phyloP scores from a whole-genome alignment of 345 rosid genomes.

The Linum tenue region DNA sequence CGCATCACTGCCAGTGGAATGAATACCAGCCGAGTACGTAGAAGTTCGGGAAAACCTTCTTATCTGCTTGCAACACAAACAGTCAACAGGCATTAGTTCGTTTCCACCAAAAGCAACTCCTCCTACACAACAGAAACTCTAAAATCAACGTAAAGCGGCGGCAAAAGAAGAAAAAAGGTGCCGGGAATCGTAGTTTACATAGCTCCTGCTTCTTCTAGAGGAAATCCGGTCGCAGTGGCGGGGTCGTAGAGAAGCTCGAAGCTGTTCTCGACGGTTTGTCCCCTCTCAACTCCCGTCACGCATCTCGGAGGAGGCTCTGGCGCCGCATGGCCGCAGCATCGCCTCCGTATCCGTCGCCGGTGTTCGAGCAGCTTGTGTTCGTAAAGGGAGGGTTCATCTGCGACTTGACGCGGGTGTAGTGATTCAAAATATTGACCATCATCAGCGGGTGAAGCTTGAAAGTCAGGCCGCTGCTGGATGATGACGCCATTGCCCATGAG shows the following conservation, averaged over 20 bases:
- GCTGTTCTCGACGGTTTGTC: constrained; percentile 92
- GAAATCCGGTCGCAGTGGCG: constrained; percentile 57
- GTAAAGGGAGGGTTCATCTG: constrained; percentile 51
- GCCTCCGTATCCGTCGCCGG: constrained; percentile 28
- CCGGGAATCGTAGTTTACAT: constrained; percentile 35
- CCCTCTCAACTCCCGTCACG: constrained; percentile 83
- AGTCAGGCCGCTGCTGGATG: constrained; percentile 91
- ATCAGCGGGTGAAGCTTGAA: constrained; percentile 95
- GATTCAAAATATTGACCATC: constrained; percentile 86
- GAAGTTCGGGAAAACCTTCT: constrained; percentile 86
- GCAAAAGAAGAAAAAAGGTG: background rate
- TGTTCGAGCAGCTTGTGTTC: constrained; percentile 11
- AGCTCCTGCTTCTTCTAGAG: constrained; percentile 98
- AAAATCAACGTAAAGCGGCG: constrained; percentile 1
- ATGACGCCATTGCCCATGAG: constrained; percentile 53
- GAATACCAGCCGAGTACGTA: constrained; percentile 96
- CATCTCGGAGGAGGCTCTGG: constrained; percentile 45
- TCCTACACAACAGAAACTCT: background rate
- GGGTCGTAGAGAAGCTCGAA: constrained; percentile 89
- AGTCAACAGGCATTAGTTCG: background rate
- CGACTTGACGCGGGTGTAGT: constrained; percentile 79
- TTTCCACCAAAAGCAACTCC: constrained; percentile 1
- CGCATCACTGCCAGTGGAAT: constrained; percentile 77
- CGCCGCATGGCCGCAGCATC: background rate
- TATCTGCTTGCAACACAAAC: constrained; percentile 33